Base-by-base conservation (phyloP, 306 rosid species). In the Casuarina cunninghamiana region DNA sequence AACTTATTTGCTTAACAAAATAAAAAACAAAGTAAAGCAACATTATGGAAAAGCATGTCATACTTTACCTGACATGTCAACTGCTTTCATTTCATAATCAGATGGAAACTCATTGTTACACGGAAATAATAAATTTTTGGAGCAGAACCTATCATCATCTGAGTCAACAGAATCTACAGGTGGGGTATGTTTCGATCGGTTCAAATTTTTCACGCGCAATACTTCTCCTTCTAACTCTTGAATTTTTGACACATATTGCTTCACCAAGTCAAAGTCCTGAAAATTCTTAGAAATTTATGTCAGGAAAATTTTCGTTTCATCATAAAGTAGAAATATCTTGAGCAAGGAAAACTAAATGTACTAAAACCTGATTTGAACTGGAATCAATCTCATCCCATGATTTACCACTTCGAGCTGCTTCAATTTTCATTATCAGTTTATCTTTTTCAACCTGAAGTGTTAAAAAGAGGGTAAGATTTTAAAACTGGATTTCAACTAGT, bases 301-400 rank as follows among this genome's bases (percentile, higher is more conserved):
- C 41, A 65, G 55, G 2, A 63, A 63, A 75, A 74, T 67, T 43
- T 61, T 61, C 21, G 32, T 16, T 55, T 69, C 2, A 32, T 62
- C 50, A 73, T n/a, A 39, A 67, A 71, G 71, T 15, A 10, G 37
- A 70, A 69, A 77, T 63, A 38, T 8, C 53, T 10, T 61, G 71
- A 21, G 53, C 69, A 6, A 46, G 81, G 38, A 71, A 77, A 38
- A 26, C 32, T 42, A 48, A 32, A 55, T 49, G 74, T 53, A 77
- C 44, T 50, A 80, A 13, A 37, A 96, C 99, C 99, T 96, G 88
- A 54, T 86, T 85, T 60, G 82, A 82, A 77, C 69, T 80, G 57
- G 90, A 93, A 67, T 93, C 96, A n/a, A 96, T 86, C 87, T 91
- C 97, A 73, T 96, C 97, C 97, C 93, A 96, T 50, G 99, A 83